Evolutionary conservation across 345 rosid genomes (phyloP).

Genomic region (Corymbia maculata): DNA sequence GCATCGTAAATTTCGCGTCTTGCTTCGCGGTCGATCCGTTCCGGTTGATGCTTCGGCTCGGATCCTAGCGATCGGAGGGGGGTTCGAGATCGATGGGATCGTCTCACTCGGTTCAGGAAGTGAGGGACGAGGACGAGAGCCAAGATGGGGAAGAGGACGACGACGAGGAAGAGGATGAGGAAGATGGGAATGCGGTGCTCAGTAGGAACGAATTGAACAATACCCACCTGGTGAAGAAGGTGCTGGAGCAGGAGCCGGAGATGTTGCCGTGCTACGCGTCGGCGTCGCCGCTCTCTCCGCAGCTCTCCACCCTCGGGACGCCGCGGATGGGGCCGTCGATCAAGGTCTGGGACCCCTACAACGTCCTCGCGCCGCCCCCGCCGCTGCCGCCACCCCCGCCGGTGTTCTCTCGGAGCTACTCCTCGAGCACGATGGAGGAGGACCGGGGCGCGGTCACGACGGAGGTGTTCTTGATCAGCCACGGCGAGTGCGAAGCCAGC

Average conservation of each 20-base stretch:
- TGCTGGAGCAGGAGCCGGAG: conserved; percentile 84
- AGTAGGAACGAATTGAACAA: conserved; percentile 5
- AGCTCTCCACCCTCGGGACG: conserved; percentile 78
- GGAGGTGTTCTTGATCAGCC: conserved; percentile 69
- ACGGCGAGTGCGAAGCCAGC: conserved; percentile 73
- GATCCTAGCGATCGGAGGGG: not conserved
- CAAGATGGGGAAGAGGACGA: conserved; percentile 44
- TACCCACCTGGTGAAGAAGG: conserved; percentile 58
- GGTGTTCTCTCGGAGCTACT: conserved; percentile 30
- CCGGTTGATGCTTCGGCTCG: not conserved
- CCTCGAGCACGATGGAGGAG: conserved; percentile 13
- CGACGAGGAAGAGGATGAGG: conserved; percentile 27
- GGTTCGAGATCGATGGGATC: conserved; percentile 44
- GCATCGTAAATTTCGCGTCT: not conserved
- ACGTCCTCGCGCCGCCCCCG: conserved; percentile 74
- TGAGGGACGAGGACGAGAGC: conserved; percentile 11
- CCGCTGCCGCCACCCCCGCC: conserved; percentile 46
- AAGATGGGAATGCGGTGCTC: conserved; percentile 8
- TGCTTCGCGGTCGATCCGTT: not conserved
- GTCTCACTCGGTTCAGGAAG: conserved; percentile 39
- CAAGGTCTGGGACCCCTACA: conserved; percentile 96
- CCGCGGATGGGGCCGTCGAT: conserved; percentile 85
- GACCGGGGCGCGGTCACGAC: conserved; percentile 20
- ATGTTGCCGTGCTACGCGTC: conserved; percentile 88
- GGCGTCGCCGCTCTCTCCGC: conserved; percentile 90